Conservation (phyloP, 257 asterid genomes). For the Osmanthus fragrans region DNA sequence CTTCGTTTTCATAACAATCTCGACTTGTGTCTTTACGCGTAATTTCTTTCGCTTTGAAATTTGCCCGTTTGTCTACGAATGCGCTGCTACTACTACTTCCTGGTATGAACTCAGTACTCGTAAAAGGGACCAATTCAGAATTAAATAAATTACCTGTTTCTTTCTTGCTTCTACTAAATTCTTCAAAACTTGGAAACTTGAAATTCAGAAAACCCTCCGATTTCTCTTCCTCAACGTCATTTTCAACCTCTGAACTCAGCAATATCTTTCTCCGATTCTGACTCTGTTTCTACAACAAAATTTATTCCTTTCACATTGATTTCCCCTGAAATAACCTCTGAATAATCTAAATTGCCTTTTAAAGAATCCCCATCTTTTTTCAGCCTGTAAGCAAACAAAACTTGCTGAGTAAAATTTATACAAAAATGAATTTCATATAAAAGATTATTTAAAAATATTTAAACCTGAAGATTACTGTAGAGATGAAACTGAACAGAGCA, state of each 20-base stretch:
- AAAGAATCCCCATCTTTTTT: constrained; percentile 19
- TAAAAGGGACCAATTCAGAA: constrained; percentile 35
- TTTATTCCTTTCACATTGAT: not conserved
- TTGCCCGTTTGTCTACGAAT: constrained; percentile 31
- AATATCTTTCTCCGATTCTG: constrained; percentile 23
- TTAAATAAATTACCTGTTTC: constrained; percentile 25
- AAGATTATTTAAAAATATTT: not conserved
- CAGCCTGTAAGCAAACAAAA: constrained; percentile 33
- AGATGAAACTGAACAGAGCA: constrained; percentile 38
- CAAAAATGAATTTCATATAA: not conserved
- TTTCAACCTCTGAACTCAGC: constrained; percentile 24
- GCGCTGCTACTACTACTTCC: constrained; percentile 18
- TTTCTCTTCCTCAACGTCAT: constrained; percentile 32
- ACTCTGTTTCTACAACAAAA: constrained; percentile 26
- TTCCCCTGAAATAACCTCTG: constrained; percentile 17
- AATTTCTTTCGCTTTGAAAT: constrained; percentile 25
- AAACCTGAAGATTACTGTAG: constrained; percentile 54
- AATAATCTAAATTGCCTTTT: constrained; percentile 7
- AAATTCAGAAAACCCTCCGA: constrained; percentile 47
- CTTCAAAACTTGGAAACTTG: constrained; percentile 67
- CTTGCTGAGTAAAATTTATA: not conserved
- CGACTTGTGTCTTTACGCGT: not conserved
- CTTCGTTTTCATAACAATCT: not conserved
- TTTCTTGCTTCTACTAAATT: constrained; percentile 41
- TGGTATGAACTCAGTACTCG: constrained; percentile 27